Conservation (phyloP, 2,329 filamentous ascomycete species). For the Diaporthe nobilis region DNA sequence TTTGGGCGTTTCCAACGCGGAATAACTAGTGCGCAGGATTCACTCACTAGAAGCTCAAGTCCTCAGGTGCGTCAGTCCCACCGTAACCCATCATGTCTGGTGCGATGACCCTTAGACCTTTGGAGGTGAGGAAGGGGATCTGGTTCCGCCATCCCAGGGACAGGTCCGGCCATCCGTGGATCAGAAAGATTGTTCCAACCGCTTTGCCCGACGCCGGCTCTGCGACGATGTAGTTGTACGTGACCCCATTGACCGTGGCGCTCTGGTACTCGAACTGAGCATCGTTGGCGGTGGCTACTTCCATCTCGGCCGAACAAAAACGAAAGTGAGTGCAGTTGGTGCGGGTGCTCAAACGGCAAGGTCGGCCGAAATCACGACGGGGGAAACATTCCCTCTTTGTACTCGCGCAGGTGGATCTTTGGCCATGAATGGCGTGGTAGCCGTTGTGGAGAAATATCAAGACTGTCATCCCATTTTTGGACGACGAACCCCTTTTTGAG, state of each 20-base stretch:
- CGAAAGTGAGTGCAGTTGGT: conserved; percentile 8
- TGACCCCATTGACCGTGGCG: conserved; percentile 75
- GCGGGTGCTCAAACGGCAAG: background rate
- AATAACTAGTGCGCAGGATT: background rate
- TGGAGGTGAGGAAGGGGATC: conserved; percentile 80
- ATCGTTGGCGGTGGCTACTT: background rate
- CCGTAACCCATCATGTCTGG: conserved; percentile 92
- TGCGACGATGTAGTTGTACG: conserved; percentile 75
- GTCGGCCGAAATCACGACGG: background rate
- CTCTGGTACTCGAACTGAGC: conserved; percentile 68
- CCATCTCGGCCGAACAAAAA: conserved; percentile 5
- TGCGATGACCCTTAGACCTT: conserved; percentile 83
- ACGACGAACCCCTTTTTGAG: background rate
- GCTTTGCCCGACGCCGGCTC: conserved; percentile 57
- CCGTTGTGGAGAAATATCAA: background rate
- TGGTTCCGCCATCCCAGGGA: conserved; percentile 91
- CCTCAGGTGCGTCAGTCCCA: conserved; percentile 76
- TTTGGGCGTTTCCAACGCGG: background rate
- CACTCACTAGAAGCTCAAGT: conserved; percentile 70
- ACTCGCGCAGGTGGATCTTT: background rate
- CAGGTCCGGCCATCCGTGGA: conserved; percentile 89
- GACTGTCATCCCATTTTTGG: conserved; percentile 5
- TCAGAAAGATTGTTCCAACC: conserved; percentile 52
- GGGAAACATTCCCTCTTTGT: background rate
- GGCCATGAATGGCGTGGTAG: background rate